Percentiles rank a stretch among this genome's conserved stretches.
phyloP scores from a whole-genome alignment of 768 basidiomycete species.

The Termitomyces sp. region DNA sequence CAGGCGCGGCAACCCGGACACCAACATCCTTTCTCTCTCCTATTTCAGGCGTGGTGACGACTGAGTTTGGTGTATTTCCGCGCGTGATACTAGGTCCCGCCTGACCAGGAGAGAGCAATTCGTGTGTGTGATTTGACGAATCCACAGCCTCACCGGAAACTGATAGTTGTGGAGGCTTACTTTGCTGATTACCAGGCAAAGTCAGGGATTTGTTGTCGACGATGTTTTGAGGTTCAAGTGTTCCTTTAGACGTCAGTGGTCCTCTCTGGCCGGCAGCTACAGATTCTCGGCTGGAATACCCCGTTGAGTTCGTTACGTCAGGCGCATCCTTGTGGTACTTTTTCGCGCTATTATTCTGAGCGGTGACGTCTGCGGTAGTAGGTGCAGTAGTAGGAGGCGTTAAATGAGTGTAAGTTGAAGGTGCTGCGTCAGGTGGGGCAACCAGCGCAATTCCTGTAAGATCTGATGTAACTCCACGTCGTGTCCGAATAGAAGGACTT shows the following conservation, averaged over 20 bases:
- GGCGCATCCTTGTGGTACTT: slow-evolving; percentile 44
- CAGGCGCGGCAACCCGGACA: slow-evolving; percentile 57
- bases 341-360: slow-evolving; percentile 9
- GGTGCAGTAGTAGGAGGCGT: slow-evolving; percentile 49
- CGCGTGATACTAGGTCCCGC: slow-evolving; percentile 9
- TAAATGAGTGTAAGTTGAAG: slow-evolving; percentile 45
- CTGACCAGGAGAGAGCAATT: slow-evolving; percentile 20
- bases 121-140: slow-evolving; percentile 23
- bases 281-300: slow-evolving; percentile 29
- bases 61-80: slow-evolving; percentile 13
- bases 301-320: slow-evolving; percentile 33
- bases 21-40: slow-evolving; percentile 57
- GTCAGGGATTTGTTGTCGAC: slow-evolving; percentile 21
- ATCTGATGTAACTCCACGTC: slow-evolving; percentile 33
- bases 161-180: slow-evolving; percentile 27
- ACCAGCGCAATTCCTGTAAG: slow-evolving; percentile 58
- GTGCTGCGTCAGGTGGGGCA: slow-evolving; percentile 66
- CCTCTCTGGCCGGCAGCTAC: slow-evolving; percentile 43
- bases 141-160: slow-evolving; percentile 16
- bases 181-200: slow-evolving; percentile 27
- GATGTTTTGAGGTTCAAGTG: slow-evolving; percentile 17
- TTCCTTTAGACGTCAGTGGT: slow-evolving; percentile 6
- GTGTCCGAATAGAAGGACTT: slow-evolving; percentile 28
- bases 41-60: slow-evolving; percentile 54
- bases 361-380: slow-evolving; percentile 17